Conservation (phyloP, 2,329 filamentous ascomycete species). For the Cladorrhinum sp. region DNA sequence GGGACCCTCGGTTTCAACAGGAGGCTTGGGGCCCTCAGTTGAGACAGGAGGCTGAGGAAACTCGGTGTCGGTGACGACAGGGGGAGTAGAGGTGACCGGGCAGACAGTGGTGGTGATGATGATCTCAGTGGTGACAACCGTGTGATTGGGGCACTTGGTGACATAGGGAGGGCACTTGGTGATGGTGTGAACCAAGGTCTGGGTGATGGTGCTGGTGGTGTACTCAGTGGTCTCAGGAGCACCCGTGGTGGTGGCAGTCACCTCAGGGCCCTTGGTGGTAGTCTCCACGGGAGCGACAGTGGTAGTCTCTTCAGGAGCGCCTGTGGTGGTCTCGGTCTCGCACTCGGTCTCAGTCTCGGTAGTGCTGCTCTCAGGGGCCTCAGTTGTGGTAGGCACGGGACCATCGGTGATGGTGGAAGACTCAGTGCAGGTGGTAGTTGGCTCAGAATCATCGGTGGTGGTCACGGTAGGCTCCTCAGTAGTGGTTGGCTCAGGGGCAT, state of each 20-base stretch:
- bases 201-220: constrained; percentile 23
- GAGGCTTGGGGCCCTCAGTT: constrained; percentile 1
- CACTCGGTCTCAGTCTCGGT: constrained; percentile 33
- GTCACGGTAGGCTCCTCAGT: constrained; percentile 1
- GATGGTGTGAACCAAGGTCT: constrained; percentile 23
- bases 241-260: background rate
- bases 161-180: constrained; percentile 23
- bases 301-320: background rate
- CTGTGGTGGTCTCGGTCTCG: constrained; percentile 44
- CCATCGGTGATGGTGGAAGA: constrained; percentile 1
- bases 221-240: constrained; percentile 15
- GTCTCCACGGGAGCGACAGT: background rate
- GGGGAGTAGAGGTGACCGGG: constrained; percentile 20
- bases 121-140: constrained; percentile 21
- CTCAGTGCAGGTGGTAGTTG: constrained; percentile 5
- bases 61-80: constrained; percentile 4
- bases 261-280: too few relatives aligned
- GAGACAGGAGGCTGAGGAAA: background rate
- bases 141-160: constrained; percentile 21
- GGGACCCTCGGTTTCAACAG: constrained; percentile 23
- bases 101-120: constrained; percentile 26
- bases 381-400: constrained; percentile 2
- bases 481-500: background rate
- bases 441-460: background rate
- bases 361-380: background rate